These are phyloP conservation scores for Dothistroma pini DNA, from an alignment of 2,329 filamentous ascomycete species.

Conservation along the genomic window DNA sequence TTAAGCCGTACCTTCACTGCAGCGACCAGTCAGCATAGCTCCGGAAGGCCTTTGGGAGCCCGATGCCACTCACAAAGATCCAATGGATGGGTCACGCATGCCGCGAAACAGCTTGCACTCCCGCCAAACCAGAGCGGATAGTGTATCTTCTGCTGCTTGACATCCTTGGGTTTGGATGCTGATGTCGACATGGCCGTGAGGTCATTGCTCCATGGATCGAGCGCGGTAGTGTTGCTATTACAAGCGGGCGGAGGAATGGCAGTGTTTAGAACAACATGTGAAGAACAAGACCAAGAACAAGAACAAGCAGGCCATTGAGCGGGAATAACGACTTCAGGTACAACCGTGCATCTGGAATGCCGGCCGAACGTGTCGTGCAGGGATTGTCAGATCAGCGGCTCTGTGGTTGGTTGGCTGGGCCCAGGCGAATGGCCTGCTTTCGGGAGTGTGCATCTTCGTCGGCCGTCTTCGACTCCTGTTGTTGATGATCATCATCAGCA, in stretches of 20 bases:
- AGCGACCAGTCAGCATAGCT: constrained; percentile 30
- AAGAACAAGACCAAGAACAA: neutral
- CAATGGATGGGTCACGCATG: constrained; percentile 86
- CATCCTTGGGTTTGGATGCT: constrained; percentile 42
- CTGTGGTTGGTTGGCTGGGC: neutral
- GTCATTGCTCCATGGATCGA: constrained; percentile 31
- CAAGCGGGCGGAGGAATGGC: neutral
- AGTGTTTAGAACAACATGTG: neutral
- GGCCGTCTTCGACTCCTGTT: neutral
- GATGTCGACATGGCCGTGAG: constrained; percentile 40
- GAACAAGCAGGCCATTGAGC: neutral
- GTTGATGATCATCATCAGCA: too few species aligned
- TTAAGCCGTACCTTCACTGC: constrained; percentile 45
- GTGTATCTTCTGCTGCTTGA: constrained; percentile 40
- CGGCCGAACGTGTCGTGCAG: neutral
- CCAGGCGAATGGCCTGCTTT: too few species aligned
- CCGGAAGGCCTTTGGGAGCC: neutral
- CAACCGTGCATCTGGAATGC: neutral
- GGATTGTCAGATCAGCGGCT: neutral
- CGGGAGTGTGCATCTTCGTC: neutral
- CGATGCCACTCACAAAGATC: constrained; percentile 67
- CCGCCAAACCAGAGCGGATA: constrained; percentile 83
- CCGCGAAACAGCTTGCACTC: constrained; percentile 87
- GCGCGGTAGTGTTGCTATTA: neutral
- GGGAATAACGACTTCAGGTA: constrained; percentile 6